Evolutionary conservation across 805 yeast genomes (phyloP), one percentile per base, ranked within the genome.

Genomic region (Candida palmyrensis): DNA sequence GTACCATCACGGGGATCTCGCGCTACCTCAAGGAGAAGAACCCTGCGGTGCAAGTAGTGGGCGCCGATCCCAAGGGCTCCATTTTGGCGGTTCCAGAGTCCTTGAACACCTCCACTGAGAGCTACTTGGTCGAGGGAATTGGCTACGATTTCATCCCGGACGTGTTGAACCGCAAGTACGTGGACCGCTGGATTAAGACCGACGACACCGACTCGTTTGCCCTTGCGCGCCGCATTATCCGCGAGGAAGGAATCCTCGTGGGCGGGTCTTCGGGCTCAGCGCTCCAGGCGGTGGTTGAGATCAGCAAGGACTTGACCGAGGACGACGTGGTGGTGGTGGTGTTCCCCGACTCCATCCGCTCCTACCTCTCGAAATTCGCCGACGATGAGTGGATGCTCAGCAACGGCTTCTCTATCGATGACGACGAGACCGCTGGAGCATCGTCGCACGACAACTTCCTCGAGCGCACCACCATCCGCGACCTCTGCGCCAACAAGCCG

Each of bases 1-100:
- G 98, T 38, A 92, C 98, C 2, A 86, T 90, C 29, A 69, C 95
- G n/a, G 98, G 98, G 37, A 88, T 88, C 18, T 75, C 95, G 3
- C 70, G 70, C 39, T 92, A 69, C 57, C 67, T 90, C 47, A 84
- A 84, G 64, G 84, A 77, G 55, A 72, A 80, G 57, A 72, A 82
- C 57, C 62, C 77, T 17, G 61, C 75, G 11, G 66, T 85, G 41
- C 56, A 67, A 38, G 73, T 85, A 27, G 71, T 80, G 32, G 95
- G 82, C 45, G 95, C 94, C 27, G 95, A 85, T 62, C 95, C 95
- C 25, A 68, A 75, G 43, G 95, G 95, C 20, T 86, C 95, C 30
- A 83, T 85, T 47, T 72, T 85, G 46, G 95, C 95, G 20, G 68
- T 68, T 32, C 95, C 95, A 22, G 90, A 78, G 53, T 52, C 77